Evolutionary conservation across 108 stramenopile species (phyloP).

Genomic region (Pseudonitzschia pungens): DNA sequence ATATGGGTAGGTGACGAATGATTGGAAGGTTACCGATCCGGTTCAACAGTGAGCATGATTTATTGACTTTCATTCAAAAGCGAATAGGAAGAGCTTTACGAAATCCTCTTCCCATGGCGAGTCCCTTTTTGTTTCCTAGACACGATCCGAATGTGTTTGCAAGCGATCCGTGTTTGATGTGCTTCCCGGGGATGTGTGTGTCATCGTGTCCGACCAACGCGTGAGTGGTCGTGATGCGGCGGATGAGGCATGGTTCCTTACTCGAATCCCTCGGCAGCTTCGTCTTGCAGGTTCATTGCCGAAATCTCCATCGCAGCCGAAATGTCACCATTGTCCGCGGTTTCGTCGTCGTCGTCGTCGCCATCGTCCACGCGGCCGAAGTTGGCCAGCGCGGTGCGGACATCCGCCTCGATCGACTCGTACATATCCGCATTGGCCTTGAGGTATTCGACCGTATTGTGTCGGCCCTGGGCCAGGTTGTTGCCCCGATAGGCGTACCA

Average conservation of each 20-base stretch:
- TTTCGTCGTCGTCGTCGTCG: slow-evolving; percentile 25
- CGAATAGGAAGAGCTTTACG: too few species aligned
- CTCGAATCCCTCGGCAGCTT: slow-evolving; percentile 4
- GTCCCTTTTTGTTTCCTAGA: too few species aligned
- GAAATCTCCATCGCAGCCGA: background rate
- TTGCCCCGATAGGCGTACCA: slow-evolving; percentile 82
- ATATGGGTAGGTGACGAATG: too few species aligned
- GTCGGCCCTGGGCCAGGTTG: slow-evolving; percentile 84
- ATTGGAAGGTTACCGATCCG: too few species aligned
- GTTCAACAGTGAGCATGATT: too few species aligned
- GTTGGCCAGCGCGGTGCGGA: slow-evolving; percentile 53
- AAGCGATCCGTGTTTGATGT: background rate
- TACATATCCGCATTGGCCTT: slow-evolving; percentile 55
- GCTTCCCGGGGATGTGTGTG: background rate
- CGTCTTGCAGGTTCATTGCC: background rate
- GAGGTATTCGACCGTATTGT: slow-evolving; percentile 61
- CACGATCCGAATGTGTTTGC: too few species aligned
- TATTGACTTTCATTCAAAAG: too few species aligned
- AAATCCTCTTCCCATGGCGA: too few species aligned
- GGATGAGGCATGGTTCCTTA: background rate
- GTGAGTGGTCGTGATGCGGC: too few species aligned
- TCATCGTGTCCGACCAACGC: too few species aligned
- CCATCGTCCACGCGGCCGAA: slow-evolving; percentile 34
- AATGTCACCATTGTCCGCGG: background rate
- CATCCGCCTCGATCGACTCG: slow-evolving; percentile 53